These are phyloP conservation scores for Drechslerella dactyloides DNA, from an alignment of 2,329 filamentous ascomycete genomes.

Conservation along the genomic window DNA sequence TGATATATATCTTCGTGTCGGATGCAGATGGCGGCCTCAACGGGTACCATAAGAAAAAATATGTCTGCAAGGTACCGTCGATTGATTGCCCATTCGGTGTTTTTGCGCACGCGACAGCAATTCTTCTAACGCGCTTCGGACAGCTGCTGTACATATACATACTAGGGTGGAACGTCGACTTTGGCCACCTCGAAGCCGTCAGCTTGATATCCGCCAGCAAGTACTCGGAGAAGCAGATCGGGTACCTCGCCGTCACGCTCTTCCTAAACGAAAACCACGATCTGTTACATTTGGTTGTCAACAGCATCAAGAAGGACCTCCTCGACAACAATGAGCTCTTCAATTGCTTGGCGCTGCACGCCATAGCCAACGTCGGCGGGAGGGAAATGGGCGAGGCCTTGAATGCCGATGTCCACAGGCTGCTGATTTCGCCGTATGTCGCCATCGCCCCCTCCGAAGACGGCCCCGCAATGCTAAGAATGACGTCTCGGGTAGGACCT, in stretches of 20 bases:
- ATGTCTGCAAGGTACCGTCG: conserved; percentile 85
- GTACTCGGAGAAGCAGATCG: conserved; percentile 99
- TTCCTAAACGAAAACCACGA: conserved; percentile 98
- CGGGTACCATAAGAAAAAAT: conserved; percentile 99
- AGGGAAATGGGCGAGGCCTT: conserved; percentile 97
- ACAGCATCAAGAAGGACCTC: conserved; percentile 96
- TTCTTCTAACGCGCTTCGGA: conserved; percentile 26
- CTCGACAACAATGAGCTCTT: conserved; percentile 95
- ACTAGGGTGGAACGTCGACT: conserved; percentile 97
- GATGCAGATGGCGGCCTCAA: conserved; percentile 78
- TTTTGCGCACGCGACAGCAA: conserved; percentile 8
- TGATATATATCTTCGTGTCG: conserved; percentile 9
- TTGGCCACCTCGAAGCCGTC: conserved; percentile 96
- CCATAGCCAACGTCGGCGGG: conserved; percentile 95
- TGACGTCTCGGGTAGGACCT: conserved; percentile 64
- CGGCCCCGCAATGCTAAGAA: conserved; percentile 1
- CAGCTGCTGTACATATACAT: conserved; percentile 97
- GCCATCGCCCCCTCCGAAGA: conserved; percentile 55
- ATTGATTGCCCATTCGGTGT: too few species aligned
- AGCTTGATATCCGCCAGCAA: conserved; percentile 96
- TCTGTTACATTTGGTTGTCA: conserved; percentile 91
- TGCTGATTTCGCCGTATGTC: conserved; percentile 90
- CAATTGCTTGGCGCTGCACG: conserved; percentile 94
- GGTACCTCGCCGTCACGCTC: conserved; percentile 94
- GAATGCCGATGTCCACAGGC: conserved; percentile 86